phyloP scores from a whole-genome alignment of 2,329 filamentous ascomycete species.

The Monilinia laxa region DNA sequence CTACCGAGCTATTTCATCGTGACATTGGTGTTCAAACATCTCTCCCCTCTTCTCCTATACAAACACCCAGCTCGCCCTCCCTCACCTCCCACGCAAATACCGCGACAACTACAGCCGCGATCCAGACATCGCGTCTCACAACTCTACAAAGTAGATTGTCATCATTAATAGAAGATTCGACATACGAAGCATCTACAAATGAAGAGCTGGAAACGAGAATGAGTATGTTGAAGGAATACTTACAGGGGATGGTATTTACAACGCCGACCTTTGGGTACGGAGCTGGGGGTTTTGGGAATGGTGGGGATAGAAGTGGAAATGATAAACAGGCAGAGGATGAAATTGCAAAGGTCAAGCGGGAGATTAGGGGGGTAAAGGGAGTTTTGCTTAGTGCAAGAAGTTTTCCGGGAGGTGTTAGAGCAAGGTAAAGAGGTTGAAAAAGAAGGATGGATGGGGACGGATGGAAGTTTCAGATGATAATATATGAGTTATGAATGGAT shows the following conservation, averaged over 20 bases:
- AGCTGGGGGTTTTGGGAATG: constrained; percentile 35
- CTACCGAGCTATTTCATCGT: constrained; percentile 77
- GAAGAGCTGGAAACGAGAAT: constrained; percentile 39
- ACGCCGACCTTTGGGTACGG: constrained; percentile 40
- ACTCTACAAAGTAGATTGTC: constrained; percentile 52
- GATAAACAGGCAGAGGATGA: constrained; percentile 62
- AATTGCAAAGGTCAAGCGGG: constrained; percentile 69
- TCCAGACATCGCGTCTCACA: constrained; percentile 44
- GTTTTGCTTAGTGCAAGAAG: constrained; percentile 71
- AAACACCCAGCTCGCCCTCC: constrained; percentile 33
- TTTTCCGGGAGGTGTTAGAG: constrained; percentile 53
- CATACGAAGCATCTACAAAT: constrained; percentile 30
- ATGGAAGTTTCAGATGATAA: constrained; percentile 26
- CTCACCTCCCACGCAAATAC: constrained; percentile 30
- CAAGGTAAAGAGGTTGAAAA: constrained; percentile 10
- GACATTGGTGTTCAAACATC: constrained; percentile 79
- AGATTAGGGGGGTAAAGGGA: constrained; percentile 77
- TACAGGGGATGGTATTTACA: constrained; percentile 59
- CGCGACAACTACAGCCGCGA: constrained; percentile 32
- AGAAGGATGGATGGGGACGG: constrained; percentile 12
- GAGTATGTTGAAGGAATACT: constrained; percentile 59
- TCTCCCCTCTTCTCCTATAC: constrained; percentile 40
- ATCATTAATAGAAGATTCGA: constrained; percentile 49
- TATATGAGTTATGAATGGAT: constrained; percentile 17
- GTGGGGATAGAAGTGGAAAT: constrained; percentile 34